These are phyloP conservation scores for Phlebiopsis gigantea DNA, from an alignment of 768 basidiomycete genomes.

Conservation along the genomic window DNA sequence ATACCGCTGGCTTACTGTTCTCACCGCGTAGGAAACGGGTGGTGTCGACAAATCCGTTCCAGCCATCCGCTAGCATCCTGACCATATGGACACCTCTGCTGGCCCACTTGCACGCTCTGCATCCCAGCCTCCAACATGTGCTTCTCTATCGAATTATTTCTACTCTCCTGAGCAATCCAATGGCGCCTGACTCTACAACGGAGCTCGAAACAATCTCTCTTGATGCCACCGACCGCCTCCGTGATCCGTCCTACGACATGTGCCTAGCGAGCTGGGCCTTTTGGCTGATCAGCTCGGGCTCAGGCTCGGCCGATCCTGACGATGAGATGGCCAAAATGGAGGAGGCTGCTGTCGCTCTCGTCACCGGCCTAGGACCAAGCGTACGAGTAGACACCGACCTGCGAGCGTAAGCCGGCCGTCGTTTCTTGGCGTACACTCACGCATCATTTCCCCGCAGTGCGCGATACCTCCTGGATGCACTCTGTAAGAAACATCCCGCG, in stretches of 20 bases:
- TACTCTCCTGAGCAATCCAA: slow-evolving; percentile 20
- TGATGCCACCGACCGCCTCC: slow-evolving; percentile 17
- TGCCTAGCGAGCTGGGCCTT: slow-evolving; percentile 67
- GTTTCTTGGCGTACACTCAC: slow-evolving; percentile 14
- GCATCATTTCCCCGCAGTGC: slow-evolving; percentile 13
- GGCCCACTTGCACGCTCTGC: slow-evolving; percentile 47
- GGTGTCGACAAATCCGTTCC: slow-evolving; percentile 35
- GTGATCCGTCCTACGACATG: slow-evolving; percentile 43
- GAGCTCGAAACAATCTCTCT: slow-evolving; percentile 11
- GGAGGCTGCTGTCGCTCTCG: slow-evolving; percentile 39
- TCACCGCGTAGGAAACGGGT: slow-evolving; percentile 39
- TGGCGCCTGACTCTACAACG: background rate
- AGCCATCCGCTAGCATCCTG: slow-evolving; percentile 48
- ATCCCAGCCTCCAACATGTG: slow-evolving; percentile 46
- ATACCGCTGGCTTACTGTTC: background rate
- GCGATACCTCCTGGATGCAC: slow-evolving; percentile 33
- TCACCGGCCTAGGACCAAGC: slow-evolving; percentile 43
- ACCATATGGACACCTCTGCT: slow-evolving; percentile 66
- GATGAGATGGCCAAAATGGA: slow-evolving; percentile 34
- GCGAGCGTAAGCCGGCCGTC: no score
- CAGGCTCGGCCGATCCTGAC: slow-evolving; percentile 27
- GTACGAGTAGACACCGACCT: slow-evolving; percentile 15
- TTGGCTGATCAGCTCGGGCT: slow-evolving; percentile 46
- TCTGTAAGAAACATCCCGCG: slow-evolving; percentile 33
- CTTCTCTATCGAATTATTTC: slow-evolving; percentile 43